A percentile compares a stretch with the other conserved stretches of the same genome.
These are phyloP conservation scores for Magnolia officinalis DNA, from an alignment of 164 flowering plant genomes.

Conservation along the genomic window DNA sequence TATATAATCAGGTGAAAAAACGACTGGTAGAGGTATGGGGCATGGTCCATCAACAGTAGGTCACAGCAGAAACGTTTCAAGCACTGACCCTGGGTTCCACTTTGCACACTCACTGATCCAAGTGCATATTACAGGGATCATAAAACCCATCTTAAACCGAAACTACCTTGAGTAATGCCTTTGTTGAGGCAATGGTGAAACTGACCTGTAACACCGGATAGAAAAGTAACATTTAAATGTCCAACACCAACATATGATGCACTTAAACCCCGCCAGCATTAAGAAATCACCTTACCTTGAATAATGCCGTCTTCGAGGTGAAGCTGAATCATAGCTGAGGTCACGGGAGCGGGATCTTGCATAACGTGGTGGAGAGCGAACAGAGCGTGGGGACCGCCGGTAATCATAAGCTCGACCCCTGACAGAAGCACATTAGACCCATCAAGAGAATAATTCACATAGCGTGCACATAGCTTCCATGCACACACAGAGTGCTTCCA, in stretches of 20 bases:
- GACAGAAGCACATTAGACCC: background rate
- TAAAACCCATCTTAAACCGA: too few relatives aligned
- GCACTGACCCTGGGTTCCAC: too few relatives aligned
- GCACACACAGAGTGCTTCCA: background rate
- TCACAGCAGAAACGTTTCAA: too few relatives aligned
- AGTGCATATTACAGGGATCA: too few relatives aligned
- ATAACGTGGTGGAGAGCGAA: constrained; percentile 40
- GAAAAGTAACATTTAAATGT: background rate
- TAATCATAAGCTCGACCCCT: constrained; percentile 35
- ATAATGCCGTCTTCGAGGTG: constrained; percentile 45
- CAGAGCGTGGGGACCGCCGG: constrained; percentile 40
- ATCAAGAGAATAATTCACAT: background rate
- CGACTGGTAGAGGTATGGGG: too few relatives aligned
- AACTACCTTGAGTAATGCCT: background rate
- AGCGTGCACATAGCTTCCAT: background rate
- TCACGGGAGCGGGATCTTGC: constrained; percentile 44
- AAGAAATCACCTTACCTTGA: constrained; percentile 38
- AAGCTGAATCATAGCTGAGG: constrained; percentile 54
- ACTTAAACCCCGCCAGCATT: too few relatives aligned
- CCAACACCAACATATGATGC: too few relatives aligned
- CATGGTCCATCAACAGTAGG: too few relatives aligned
- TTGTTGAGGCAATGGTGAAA: background rate
- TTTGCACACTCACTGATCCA: too few relatives aligned
- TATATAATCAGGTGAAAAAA: too few relatives aligned
- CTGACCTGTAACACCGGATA: background rate